Evolutionary conservation across 2,329 filamentous ascomycete genomes (phyloP).

Genomic region (Colletotrichum sojae): DNA sequence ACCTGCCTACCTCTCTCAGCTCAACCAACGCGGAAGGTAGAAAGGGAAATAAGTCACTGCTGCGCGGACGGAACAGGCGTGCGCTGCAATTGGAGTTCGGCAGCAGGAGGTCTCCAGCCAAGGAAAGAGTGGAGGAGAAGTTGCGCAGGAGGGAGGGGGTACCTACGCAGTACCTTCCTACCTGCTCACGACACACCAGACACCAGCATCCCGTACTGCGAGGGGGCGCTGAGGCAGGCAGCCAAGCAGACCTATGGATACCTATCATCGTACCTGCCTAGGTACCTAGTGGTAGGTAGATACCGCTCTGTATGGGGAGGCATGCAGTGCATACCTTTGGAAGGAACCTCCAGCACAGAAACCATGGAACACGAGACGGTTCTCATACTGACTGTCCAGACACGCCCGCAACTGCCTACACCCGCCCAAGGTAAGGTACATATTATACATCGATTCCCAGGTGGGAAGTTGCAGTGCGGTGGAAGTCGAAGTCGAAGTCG

Average conservation of each 20-base stretch:
- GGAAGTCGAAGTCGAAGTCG: slow-evolving; percentile 12
- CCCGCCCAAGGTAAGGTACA: neutral
- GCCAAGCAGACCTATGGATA: slow-evolving; percentile 5
- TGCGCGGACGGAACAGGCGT: slow-evolving; percentile 15
- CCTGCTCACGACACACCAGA: no score
- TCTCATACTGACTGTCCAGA: neutral
- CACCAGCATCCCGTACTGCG: neutral
- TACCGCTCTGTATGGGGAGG: no score
- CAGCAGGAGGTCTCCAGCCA: slow-evolving; percentile 33
- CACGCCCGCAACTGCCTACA: neutral
- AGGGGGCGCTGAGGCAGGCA: slow-evolving; percentile 20
- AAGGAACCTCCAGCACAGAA: no score
- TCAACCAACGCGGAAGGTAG: slow-evolving; percentile 15
- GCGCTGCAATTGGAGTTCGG: slow-evolving; percentile 29
- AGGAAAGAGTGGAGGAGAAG: slow-evolving; percentile 33
- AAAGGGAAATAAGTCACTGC: slow-evolving; percentile 22
- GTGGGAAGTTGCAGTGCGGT: slow-evolving; percentile 4
- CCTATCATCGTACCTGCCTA: no score
- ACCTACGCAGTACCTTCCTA: slow-evolving; percentile 6
- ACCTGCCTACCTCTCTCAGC: neutral
- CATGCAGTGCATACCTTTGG: no score
- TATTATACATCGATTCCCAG: neutral
- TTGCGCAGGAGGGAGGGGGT: slow-evolving; percentile 9
- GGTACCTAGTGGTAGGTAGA: no score
- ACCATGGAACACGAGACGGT: no score